Percentiles rank a stretch among this genome's conserved stretches.
Evolutionary conservation across 2,329 filamentous ascomycete species (phyloP).

Genomic region (Fusarium circinatum): DNA sequence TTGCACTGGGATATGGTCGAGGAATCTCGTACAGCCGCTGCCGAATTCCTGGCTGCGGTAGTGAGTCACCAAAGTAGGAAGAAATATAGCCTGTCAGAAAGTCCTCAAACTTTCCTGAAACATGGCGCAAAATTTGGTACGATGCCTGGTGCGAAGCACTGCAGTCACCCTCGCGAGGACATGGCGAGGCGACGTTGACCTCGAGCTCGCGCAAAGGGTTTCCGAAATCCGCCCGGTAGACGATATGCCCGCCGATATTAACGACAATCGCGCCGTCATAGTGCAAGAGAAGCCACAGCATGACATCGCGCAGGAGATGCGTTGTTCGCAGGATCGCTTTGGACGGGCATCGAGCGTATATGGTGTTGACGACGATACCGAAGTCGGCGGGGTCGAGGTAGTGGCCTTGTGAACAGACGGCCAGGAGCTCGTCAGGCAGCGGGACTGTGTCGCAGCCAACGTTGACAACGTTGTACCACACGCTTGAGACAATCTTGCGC

Average conservation of each 20-base stretch:
- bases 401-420: background rate
- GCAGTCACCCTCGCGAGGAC: background rate
- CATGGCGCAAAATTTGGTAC: background rate
- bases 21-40: background rate
- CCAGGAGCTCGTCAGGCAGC: background rate
- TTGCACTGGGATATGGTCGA: background rate
- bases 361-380: background rate
- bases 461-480: background rate
- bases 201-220: background rate
- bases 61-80: background rate
- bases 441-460: background rate
- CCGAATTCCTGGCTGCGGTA: background rate
- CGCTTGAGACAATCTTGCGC: background rate
- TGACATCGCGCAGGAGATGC: background rate
- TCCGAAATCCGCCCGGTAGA: background rate
- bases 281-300: background rate
- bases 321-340: background rate
- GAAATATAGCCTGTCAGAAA: background rate
- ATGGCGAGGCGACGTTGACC: background rate
- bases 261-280: background rate
- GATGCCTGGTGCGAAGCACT: background rate
- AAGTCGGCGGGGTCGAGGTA: background rate
- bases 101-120: background rate
- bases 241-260: background rate
- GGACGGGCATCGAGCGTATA: background rate